Conservation (phyloP, 2,329 filamentous ascomycete genomes). For the Fusarium fracticaudum region DNA sequence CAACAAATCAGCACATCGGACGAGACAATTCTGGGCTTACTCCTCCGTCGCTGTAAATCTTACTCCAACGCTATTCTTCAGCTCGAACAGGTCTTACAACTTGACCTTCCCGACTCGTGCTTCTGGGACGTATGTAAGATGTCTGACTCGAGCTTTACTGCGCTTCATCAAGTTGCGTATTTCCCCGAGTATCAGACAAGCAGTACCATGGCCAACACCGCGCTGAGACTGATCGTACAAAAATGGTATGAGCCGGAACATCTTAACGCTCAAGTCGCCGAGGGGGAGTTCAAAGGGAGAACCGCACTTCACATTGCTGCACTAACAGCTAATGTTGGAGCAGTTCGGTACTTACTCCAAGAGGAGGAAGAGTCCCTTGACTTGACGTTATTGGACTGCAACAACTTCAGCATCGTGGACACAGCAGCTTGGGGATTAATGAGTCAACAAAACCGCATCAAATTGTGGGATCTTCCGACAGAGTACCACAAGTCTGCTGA, state of each 20-base stretch:
- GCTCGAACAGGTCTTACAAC: background rate
- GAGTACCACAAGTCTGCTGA: background rate
- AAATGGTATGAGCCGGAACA: background rate
- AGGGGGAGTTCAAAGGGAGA: background rate
- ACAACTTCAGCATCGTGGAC: background rate
- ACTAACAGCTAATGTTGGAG: rapidly evolving
- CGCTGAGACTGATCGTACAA: background rate
- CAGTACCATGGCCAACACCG: background rate
- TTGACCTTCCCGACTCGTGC: background rate
- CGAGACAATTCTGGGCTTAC: background rate
- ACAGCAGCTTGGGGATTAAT: background rate
- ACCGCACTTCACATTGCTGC: background rate
- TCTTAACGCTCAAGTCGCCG: background rate
- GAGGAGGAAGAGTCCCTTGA: background rate
- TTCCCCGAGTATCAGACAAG: background rate
- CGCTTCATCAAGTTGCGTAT: background rate
- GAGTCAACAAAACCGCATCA: background rate
- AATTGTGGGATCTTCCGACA: background rate
- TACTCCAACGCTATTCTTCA: background rate
- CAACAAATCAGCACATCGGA: background rate
- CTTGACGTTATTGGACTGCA: background rate
- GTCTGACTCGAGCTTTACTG: background rate
- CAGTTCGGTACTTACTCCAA: background rate
- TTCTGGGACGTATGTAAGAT: background rate
- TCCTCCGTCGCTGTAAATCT: background rate